phyloP scores from a whole-genome alignment of 2,329 filamentous ascomycete species.

The Pseudocercospora pini-densiflorae region DNA sequence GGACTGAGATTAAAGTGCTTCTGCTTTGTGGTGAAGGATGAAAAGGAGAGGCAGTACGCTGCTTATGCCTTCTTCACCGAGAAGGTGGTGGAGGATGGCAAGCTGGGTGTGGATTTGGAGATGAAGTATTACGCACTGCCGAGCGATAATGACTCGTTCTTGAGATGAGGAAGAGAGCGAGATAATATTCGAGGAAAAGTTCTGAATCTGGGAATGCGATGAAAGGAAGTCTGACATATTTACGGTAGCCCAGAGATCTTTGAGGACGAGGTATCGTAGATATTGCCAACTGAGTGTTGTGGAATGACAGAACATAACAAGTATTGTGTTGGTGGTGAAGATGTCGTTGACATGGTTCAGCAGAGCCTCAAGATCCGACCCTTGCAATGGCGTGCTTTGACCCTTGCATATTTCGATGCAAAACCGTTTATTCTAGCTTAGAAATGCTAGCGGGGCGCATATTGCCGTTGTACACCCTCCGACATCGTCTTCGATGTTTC shows the following conservation, averaged over 20 bases:
- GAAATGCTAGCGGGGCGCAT: neutral
- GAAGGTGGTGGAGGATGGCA: neutral
- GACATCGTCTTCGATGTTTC: neutral
- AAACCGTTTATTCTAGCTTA: conserved; percentile 1
- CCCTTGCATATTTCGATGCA: neutral
- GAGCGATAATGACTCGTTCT: neutral
- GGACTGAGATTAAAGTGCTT: conserved; percentile 1
- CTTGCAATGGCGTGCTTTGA: neutral
- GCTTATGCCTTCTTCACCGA: conserved; percentile 3
- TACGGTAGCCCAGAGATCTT: neutral
- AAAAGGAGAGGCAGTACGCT: neutral
- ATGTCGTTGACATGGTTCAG: neutral
- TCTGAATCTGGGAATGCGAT: neutral
- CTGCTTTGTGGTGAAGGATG: neutral
- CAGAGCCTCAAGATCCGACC: neutral
- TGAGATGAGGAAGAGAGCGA: neutral
- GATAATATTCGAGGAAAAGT: neutral
- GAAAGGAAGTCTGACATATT: neutral
- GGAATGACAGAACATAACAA: neutral
- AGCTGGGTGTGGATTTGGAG: neutral
- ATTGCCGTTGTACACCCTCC: conserved; percentile 3
- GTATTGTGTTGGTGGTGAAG: neutral
- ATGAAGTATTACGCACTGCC: conserved; percentile 3
- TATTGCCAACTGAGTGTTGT: neutral
- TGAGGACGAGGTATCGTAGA: neutral